These are phyloP conservation scores for Populus tremula DNA, from an alignment of 345 rosid genomes.

Conservation along the genomic window DNA sequence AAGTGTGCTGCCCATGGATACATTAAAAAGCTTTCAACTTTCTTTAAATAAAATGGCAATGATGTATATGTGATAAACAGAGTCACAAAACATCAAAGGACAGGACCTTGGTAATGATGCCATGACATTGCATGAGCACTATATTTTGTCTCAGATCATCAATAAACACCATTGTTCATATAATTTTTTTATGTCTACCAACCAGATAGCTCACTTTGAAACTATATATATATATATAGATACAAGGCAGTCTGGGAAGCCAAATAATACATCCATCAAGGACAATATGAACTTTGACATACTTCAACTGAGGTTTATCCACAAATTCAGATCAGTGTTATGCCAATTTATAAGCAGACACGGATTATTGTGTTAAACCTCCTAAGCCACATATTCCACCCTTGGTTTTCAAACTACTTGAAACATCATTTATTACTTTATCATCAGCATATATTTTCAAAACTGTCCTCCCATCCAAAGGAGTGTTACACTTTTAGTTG, in stretches of 20 bases:
- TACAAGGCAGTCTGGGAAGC: background rate
- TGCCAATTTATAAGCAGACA: background rate
- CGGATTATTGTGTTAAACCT: too few species aligned
- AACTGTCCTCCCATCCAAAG: background rate
- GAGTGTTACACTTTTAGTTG: background rate
- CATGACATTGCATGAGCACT: background rate
- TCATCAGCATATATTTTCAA: background rate
- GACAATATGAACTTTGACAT: background rate
- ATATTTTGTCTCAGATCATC: background rate
- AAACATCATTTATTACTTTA: too few species aligned
- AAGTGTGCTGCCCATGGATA: background rate
- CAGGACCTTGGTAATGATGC: background rate
- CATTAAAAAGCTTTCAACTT: background rate
- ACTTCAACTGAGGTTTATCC: background rate
- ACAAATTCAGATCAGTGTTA: background rate
- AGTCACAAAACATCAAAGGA: background rate
- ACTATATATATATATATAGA: background rate
- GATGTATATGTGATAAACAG: background rate
- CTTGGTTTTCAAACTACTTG: too few species aligned
- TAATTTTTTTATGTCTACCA: background rate
- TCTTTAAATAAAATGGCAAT: background rate
- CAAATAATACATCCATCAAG: background rate
- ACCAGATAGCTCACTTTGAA: background rate
- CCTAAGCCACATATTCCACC: too few species aligned
- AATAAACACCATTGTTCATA: background rate